Conservation (phyloP, 768 basidiomycete species). For the Rhodosporidiobolus odoratus region DNA sequence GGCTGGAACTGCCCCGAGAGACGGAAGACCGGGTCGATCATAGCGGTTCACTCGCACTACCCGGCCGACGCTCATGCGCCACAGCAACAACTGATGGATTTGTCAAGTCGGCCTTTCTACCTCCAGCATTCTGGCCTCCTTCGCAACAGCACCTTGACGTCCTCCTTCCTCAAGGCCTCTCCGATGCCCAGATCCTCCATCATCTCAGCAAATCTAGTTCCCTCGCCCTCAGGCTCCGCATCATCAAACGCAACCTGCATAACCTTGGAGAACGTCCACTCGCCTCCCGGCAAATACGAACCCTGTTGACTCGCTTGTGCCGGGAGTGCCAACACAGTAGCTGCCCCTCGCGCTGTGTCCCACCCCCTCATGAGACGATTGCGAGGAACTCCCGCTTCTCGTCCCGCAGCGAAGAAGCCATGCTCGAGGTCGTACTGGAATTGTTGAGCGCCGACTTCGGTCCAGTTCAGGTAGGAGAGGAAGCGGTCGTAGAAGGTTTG, state of each 20-base stretch:
- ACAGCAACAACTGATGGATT: no score
- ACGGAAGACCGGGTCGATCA: no score
- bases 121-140: constrained; percentile 44
- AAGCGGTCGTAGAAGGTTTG: constrained; percentile 78
- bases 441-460: constrained; percentile 57
- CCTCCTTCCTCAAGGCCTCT: constrained; percentile 58
- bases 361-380: constrained; percentile 65
- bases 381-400: constrained; percentile 47
- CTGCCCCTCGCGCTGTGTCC: constrained; percentile 65
- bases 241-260: constrained; percentile 56
- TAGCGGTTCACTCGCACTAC: not conserved
- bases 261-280: constrained; percentile 51
- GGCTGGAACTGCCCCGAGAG: no score
- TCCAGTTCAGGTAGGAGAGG: constrained; percentile 63
- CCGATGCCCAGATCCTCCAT: constrained; percentile 57
- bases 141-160: constrained; percentile 48
- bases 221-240: constrained; percentile 40
- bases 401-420: constrained; percentile 64
- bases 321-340: constrained; percentile 61
- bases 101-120: no score
- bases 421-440: constrained; percentile 68
- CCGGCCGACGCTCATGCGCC: no score
- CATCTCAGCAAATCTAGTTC: constrained; percentile 43
- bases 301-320: constrained; percentile 46
- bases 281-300: constrained; percentile 10